Percentiles rank a stretch among this genome's conserved stretches.
Evolutionary conservation across 192 early-diverging fungal genomes (phyloP).

Genomic region (Mortierella alpina): DNA sequence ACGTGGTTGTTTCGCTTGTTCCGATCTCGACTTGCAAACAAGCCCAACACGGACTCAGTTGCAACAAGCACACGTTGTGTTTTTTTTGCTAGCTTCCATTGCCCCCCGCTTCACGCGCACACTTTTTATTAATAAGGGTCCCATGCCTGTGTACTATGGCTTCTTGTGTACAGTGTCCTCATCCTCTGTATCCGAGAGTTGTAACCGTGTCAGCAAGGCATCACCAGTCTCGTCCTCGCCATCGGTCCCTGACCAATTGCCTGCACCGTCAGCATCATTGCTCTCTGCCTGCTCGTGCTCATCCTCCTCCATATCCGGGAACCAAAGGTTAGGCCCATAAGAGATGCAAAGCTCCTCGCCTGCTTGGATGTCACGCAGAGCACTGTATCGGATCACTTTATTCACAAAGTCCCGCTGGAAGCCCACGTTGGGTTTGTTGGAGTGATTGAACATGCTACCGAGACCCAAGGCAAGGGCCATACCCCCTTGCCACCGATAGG

Average conservation of each 20-base stretch:
- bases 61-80: too few species aligned
- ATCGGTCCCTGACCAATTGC: neutral
- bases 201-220: conserved; percentile 25
- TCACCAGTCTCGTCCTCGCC: conserved; percentile 20
- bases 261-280: conserved; percentile 1
- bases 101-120: too few species aligned
- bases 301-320: conserved; percentile 58
- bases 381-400: conserved; percentile 65
- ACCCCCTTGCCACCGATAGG: conserved; percentile 70
- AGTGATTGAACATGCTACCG: conserved; percentile 77
- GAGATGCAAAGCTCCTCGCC: conserved; percentile 76
- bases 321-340: conserved; percentile 74
- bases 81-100: too few species aligned
- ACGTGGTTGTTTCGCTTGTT: too few species aligned
- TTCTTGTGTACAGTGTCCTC: neutral
- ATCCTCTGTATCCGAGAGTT: conserved; percentile 19
- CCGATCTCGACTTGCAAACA: too few species aligned
- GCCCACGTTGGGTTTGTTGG: conserved; percentile 67
- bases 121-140: neutral
- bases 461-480: conserved; percentile 73
- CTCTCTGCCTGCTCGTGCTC: neutral
- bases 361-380: conserved; percentile 60
- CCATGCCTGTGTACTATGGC: too few species aligned
- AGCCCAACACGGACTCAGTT: too few species aligned
- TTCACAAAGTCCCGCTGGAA: conserved; percentile 68